Base-by-base conservation (phyloP, 2,329 filamentous ascomycete genomes). In the Tolypocladium pustulatum region DNA sequence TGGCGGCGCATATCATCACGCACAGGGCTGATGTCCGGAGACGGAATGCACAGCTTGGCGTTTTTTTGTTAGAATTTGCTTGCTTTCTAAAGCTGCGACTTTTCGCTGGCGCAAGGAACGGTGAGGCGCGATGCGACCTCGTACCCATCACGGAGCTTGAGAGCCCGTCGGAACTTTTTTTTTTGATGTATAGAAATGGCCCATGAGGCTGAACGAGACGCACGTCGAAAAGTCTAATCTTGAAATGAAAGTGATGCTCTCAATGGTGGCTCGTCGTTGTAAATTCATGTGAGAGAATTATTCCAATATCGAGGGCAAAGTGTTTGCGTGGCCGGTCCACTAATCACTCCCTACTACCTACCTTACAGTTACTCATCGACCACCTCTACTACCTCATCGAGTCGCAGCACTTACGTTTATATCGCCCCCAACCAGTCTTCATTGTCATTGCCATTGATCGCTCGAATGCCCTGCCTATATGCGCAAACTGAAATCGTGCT, bases 41-140 rank as follows among this genome's bases (percentile, higher is more conserved):
- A 61, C 57, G 61, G 63, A 61, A 61, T 63, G 62, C 62, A 65
- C 62, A 63, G 59, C 56, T 60, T 63, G 68, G 66, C 67, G 67
- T 67, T 68, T 63, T 55, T 55, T 62, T 61, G 60, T 65, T 57
- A 56, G 54, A 57, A 52, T 61, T 60, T 54, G 37, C n/a, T 58
- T 54, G 13, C 36, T 30, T 38, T 40, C n/a, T 17, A 51, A 12
- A 54, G 30, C 36, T 59, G 46, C 41, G 53, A 58, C 38, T 37
- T 37, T 37, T 51, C 40, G 40, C 36, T 51, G 53, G 36, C 43
- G 32, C 25, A 46, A 25, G 55, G 15, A 36, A 43, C 25, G 46
- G 41, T 40, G 49, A 46, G 36, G 34, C 56, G 43, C n/a, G 2
- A 30, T 20, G 37, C 32, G 52, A 25, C 32, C 32, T 54, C 52